These are phyloP conservation scores for Funneliformis mosseae DNA, from an alignment of 192 early-diverging fungal species.

Conservation along the genomic window DNA sequence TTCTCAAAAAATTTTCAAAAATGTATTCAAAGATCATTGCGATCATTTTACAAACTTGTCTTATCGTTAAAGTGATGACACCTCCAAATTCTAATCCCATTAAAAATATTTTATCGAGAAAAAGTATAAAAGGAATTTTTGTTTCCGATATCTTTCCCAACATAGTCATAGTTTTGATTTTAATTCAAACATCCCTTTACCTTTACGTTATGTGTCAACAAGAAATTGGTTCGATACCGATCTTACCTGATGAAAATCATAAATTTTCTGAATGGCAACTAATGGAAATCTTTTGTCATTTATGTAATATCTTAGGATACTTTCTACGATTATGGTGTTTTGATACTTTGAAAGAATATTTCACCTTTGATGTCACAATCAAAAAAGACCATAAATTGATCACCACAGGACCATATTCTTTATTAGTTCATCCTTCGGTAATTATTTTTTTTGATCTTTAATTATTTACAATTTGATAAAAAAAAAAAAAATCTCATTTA, in stretches of 20 bases:
- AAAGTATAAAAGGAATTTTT: too few species aligned
- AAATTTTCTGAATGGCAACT: conserved; percentile 4
- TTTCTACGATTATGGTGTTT: conserved; percentile 28
- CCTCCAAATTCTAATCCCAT: too few species aligned
- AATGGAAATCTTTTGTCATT: not conserved
- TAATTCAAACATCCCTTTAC: not conserved
- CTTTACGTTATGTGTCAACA: conserved; percentile 18
- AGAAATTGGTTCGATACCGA: conserved; percentile 3
- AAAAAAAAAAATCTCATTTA: too few species aligned
- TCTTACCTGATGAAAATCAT: not conserved
- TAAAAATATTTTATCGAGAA: too few species aligned
- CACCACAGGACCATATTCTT: conserved; percentile 19
- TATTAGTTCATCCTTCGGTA: conserved; percentile 23
- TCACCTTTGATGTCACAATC: conserved; percentile 5
- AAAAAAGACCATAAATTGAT: conserved; percentile 24
- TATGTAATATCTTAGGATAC: not conserved
- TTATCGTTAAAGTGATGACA: too few species aligned
- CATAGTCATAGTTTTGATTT: too few species aligned
- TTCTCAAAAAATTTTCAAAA: too few species aligned
- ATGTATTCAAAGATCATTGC: too few species aligned
- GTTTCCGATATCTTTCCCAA: too few species aligned
- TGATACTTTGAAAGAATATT: conserved; percentile 14
- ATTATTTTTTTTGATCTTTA: too few species aligned
- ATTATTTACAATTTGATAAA: too few species aligned
- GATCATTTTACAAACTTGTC: too few species aligned